phyloP scores from a whole-genome alignment of 192 early-diverging fungal genomes.

The Gamsiella multidivaricata region DNA sequence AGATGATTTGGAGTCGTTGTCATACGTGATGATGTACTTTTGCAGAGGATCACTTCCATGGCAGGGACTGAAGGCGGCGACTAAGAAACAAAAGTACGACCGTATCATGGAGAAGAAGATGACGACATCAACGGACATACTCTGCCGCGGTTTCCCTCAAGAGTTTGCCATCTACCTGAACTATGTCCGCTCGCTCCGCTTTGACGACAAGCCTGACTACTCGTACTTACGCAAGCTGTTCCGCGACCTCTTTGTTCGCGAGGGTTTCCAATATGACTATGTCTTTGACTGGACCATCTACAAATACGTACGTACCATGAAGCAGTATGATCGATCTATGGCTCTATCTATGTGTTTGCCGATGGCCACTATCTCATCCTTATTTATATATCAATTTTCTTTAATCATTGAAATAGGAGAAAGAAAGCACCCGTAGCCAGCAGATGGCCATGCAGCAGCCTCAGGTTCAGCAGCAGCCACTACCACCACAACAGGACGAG shows the following conservation, averaged over 20 bases:
- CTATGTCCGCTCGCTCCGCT: slow-evolving; percentile 85
- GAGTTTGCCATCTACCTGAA: slow-evolving; percentile 92
- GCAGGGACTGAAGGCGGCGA: slow-evolving; percentile 91
- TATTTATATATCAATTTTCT: not conserved
- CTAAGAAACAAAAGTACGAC: slow-evolving; percentile 95
- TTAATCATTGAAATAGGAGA: slow-evolving; percentile 40
- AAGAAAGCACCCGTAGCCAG: slow-evolving; percentile 47
- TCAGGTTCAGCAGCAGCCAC: slow-evolving; percentile 17
- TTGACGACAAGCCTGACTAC: slow-evolving; percentile 95
- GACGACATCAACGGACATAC: slow-evolving; percentile 82
- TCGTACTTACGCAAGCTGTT: slow-evolving; percentile 88
- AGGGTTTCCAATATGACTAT: slow-evolving; percentile 88
- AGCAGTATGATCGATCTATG: too few species aligned
- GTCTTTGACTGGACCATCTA: slow-evolving; percentile 91
- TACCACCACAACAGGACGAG: slow-evolving; percentile 15
- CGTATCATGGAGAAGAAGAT: slow-evolving; percentile 95
- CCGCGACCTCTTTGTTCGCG: slow-evolving; percentile 83
- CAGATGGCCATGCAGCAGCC: slow-evolving; percentile 26
- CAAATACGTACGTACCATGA: slow-evolving; percentile 63
- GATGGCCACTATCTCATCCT: not conserved
- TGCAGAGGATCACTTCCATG: slow-evolving; percentile 90
- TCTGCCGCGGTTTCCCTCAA: slow-evolving; percentile 85
- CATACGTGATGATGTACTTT: slow-evolving; percentile 94
- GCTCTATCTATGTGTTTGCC: not conserved
- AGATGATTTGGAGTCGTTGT: slow-evolving; percentile 90